Percentiles rank a stretch among this genome's conserved stretches.
phyloP scores from a whole-genome alignment of 129 eudicot genomes.

The Mikania micrantha region DNA sequence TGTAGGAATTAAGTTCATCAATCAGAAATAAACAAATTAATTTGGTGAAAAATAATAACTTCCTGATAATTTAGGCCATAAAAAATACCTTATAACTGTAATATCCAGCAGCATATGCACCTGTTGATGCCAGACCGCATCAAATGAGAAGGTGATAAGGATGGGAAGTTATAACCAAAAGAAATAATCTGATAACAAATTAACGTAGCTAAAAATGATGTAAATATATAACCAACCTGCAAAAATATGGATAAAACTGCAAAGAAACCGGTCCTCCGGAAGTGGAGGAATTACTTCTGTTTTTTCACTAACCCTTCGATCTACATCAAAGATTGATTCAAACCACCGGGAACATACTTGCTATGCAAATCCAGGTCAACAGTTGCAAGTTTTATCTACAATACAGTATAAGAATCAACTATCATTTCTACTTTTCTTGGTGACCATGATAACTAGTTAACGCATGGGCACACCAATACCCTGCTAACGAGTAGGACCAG shows the following conservation, averaged over 20 bases:
- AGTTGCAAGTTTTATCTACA: constrained; percentile 65
- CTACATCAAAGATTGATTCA: constrained; percentile 82
- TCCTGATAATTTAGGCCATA: neutral
- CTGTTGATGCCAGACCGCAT: constrained; percentile 15
- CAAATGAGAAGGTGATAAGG: neutral
- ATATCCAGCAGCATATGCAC: constrained; percentile 96
- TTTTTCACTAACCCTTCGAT: constrained; percentile 53
- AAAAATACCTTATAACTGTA: constrained; percentile 89
- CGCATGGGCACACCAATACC: too few relatives aligned
- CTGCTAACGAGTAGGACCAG: too few relatives aligned
- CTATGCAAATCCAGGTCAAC: constrained; percentile 82
- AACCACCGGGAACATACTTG: constrained; percentile 65
- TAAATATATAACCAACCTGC: constrained; percentile 37
- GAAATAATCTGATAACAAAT: neutral
- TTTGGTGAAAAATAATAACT: neutral
- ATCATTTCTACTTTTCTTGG: neutral
- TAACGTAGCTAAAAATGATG: neutral
- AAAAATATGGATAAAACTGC: constrained; percentile 89
- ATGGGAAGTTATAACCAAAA: neutral
- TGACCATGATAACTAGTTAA: too few relatives aligned
- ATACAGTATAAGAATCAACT: neutral
- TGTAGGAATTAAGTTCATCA: constrained; percentile 21
- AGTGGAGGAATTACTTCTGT: constrained; percentile 80
- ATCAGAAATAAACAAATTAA: neutral
- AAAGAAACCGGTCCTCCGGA: constrained; percentile 79